These are phyloP conservation scores for Anisodus acutangulus DNA, from an alignment of 257 asterid genomes.

Conservation along the genomic window DNA sequence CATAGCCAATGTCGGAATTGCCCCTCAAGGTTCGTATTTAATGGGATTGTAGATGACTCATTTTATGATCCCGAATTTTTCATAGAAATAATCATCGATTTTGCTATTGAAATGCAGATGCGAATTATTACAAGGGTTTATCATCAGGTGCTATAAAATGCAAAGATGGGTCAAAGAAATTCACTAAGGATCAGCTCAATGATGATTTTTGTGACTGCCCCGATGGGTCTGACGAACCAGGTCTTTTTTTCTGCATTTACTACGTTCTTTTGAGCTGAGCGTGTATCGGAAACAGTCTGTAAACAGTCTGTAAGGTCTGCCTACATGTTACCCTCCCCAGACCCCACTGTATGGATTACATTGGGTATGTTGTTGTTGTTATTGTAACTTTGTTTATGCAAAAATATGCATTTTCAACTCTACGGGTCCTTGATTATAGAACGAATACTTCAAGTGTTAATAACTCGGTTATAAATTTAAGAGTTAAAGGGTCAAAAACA, in stretches of 20 bases:
- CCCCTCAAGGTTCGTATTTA: slow-evolving; percentile 27
- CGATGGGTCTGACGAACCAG: slow-evolving; percentile 99
- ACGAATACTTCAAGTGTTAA: too few species aligned
- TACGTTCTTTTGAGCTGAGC: neutral
- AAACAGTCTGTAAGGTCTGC: too few species aligned
- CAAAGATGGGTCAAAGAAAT: slow-evolving; percentile 77
- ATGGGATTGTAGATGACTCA: neutral
- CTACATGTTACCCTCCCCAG: too few species aligned
- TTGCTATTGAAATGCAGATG: slow-evolving; percentile 56
- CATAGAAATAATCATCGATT: neutral
- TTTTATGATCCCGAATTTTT: too few species aligned
- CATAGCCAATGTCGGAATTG: neutral
- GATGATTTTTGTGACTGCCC: slow-evolving; percentile 96
- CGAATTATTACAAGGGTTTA: slow-evolving; percentile 56
- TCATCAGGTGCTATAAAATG: slow-evolving; percentile 66
- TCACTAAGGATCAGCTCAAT: slow-evolving; percentile 73
- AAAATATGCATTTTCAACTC: neutral
- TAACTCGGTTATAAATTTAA: too few species aligned
- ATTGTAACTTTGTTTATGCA: neutral
- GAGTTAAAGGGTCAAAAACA: too few species aligned
- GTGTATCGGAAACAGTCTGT: too few species aligned
- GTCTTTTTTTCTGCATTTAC: slow-evolving; percentile 20
- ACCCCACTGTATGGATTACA: too few species aligned
- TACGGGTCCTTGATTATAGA: too few species aligned
- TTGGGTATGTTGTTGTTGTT: too few species aligned